Evolutionary conservation across 352 stramenopile species (phyloP), one percentile per base, ranked within the genome.

Genomic region (Pythium rhizo-oryzae): DNA sequence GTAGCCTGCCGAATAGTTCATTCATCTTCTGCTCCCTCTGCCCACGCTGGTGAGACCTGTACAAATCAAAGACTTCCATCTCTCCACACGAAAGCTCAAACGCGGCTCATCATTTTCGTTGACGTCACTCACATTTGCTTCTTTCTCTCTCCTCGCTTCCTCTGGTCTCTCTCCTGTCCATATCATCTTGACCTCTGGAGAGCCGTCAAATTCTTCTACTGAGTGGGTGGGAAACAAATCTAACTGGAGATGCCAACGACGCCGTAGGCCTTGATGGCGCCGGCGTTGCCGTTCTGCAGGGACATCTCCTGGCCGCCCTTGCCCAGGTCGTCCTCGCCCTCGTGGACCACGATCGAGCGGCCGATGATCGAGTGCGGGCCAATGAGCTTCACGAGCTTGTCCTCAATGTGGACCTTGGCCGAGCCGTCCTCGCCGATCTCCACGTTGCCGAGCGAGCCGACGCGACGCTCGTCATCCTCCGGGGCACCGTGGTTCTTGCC

Each of bases 361-460:
- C 97, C 97, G 76, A 99, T 99, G 67, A 99, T 94, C 35, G 95
- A 99, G 85, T 99, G 97, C 24, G 97, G 97, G 24, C 97, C 97
- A 66, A 99, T 98, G 55, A 99, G 86, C 79, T 99, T 98, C 58
- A 99, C 90, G 58, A 98, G 81, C 62, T 92, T 90, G 81, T 99
- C 97, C 67, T 98, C 88, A 59, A 99, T 90, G 73, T 98, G 81
- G 47, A 99, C 89, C 67, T 86, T 88, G 64, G 77, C 90, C 41
- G 78, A 84, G 75, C 97, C 96, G 66, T 97, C 84, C 30, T 97
- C 95, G 18, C 70, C 62, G 55, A 89, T 87, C 61, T 93, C 82
- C 28, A 98, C 72, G 78, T 98, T 98, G 75, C 96, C 96, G 49
- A 99, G 83, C 66, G 92, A 94, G 58, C 97, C 97, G 5, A 99